Evolutionary conservation across 2,329 filamentous ascomycete genomes (phyloP).

Genomic region (Zasmidium citrigriseum): DNA sequence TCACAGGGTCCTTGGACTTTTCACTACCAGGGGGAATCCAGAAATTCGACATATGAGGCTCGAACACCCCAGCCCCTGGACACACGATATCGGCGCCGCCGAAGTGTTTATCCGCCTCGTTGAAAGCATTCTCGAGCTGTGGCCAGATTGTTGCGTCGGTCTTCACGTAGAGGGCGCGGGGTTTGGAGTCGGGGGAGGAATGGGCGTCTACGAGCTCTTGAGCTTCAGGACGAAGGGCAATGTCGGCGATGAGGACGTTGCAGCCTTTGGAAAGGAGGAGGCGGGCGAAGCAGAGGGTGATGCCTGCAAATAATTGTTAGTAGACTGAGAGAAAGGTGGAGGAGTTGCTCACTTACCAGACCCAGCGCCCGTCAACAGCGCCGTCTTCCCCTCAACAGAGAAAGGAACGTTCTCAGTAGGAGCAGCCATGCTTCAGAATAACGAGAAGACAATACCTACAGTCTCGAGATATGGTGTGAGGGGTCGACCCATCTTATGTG

Average conservation of each 20-base stretch:
- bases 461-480: neutral
- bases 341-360: slow-evolving; percentile 31
- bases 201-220: slow-evolving; percentile 43
- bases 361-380: slow-evolving; percentile 51
- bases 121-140: slow-evolving; percentile 52
- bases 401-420: slow-evolving; percentile 33
- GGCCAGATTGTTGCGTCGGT: slow-evolving; percentile 53
- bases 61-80: slow-evolving; percentile 52
- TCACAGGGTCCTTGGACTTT: slow-evolving; percentile 36
- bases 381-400: slow-evolving; percentile 46
- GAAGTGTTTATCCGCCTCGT: slow-evolving; percentile 50
- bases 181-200: slow-evolving; percentile 24
- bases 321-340: neutral
- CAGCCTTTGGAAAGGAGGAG: slow-evolving; percentile 47
- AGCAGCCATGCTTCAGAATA: slow-evolving; percentile 22
- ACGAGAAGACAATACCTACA: neutral
- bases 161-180: slow-evolving; percentile 45
- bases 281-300: slow-evolving; percentile 48
- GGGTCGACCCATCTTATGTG: neutral
- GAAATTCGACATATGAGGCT: slow-evolving; percentile 50
- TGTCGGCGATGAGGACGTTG: slow-evolving; percentile 52
- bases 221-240: slow-evolving; percentile 50
- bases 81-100: slow-evolving; percentile 50
- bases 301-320: slow-evolving; percentile 37
- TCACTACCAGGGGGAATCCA: slow-evolving; percentile 48